Conservation (phyloP, 2,329 filamentous ascomycete genomes). For the Botrytis sinoallii region DNA sequence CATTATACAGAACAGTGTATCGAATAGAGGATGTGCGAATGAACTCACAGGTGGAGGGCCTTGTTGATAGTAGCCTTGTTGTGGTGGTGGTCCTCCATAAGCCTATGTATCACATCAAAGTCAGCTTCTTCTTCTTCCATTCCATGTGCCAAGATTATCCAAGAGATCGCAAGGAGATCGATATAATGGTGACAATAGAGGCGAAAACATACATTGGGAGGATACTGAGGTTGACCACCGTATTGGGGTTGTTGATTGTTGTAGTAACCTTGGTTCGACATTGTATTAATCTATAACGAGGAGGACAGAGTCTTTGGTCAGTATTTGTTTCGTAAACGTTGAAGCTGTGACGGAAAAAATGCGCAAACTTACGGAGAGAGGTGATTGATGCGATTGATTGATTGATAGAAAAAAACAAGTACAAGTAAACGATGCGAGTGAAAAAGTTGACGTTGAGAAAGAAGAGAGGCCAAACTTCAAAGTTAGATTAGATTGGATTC, state of each 20-base stretch:
- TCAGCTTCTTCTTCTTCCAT: constrained; percentile 16
- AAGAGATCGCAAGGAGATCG: constrained; percentile 8
- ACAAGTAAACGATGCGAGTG: not conserved
- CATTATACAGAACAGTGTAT: not conserved
- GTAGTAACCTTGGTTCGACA: constrained; percentile 39
- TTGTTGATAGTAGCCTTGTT: constrained; percentile 27
- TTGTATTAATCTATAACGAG: constrained; percentile 14
- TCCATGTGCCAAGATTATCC: constrained; percentile 14
- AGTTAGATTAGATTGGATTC: constrained; percentile 13
- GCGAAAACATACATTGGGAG: constrained; percentile 30
- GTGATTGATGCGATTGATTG: not conserved
- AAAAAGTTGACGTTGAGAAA: not conserved
- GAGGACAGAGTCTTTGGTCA: not conserved
- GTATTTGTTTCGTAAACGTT: not conserved
- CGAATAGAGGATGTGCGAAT: not conserved
- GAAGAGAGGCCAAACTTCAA: not conserved
- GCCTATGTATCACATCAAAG: constrained; percentile 10
- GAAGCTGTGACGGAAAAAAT: not conserved
- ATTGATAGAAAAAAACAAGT: not conserved
- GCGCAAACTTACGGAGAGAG: constrained; percentile 1
- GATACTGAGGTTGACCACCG: constrained; percentile 36
- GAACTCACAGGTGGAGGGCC: constrained; percentile 17
- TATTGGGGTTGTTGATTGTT: constrained; percentile 37
- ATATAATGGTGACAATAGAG: not conserved
- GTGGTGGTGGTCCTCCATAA: constrained; percentile 25